phyloP scores from a whole-genome alignment of 2,329 filamentous ascomycete genomes.

The Penicillium psychrosexuale region DNA sequence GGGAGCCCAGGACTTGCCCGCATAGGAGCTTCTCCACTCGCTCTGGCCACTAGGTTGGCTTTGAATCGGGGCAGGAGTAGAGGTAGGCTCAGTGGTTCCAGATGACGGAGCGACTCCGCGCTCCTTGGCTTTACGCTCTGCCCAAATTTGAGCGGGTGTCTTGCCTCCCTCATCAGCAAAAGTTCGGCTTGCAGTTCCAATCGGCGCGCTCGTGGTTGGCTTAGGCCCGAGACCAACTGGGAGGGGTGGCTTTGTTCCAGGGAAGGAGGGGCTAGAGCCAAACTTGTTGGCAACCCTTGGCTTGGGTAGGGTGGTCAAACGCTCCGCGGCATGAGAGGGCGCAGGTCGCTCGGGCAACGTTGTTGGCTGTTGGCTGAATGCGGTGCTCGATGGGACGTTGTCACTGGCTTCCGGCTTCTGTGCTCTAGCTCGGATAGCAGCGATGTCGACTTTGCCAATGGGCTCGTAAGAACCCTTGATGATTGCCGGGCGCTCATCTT shows the following conservation, averaged over 20 bases:
- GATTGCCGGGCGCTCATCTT: constrained; percentile 75
- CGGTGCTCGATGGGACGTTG: constrained; percentile 43
- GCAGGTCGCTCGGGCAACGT: constrained; percentile 69
- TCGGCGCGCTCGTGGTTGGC: constrained; percentile 53
- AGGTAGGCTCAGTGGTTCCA: constrained; percentile 44
- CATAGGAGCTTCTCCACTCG: constrained; percentile 89
- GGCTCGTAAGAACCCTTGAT: constrained; percentile 95
- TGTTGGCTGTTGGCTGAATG: constrained; percentile 55
- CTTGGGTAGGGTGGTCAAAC: constrained; percentile 84
- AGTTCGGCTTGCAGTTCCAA: constrained; percentile 81
- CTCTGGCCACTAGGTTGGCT: constrained; percentile 68
- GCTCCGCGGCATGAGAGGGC: constrained; percentile 70
- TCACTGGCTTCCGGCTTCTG: constrained; percentile 56
- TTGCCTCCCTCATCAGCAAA: constrained; percentile 95
- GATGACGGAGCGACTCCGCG: constrained; percentile 54
- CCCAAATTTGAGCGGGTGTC: constrained; percentile 95
- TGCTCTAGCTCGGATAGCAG: constrained; percentile 80
- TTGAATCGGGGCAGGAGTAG: constrained; percentile 52
- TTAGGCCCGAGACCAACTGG: constrained; percentile 67
- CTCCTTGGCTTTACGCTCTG: constrained; percentile 89
- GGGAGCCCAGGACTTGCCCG: constrained; percentile 83
- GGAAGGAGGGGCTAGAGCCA: constrained; percentile 66
- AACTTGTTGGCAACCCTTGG: constrained; percentile 94
- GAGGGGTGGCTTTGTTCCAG: constrained; percentile 83
- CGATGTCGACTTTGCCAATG: constrained; percentile 94